Base-by-base conservation (phyloP, 176 grass and related monocot species). In the Zizania latifolia region DNA sequence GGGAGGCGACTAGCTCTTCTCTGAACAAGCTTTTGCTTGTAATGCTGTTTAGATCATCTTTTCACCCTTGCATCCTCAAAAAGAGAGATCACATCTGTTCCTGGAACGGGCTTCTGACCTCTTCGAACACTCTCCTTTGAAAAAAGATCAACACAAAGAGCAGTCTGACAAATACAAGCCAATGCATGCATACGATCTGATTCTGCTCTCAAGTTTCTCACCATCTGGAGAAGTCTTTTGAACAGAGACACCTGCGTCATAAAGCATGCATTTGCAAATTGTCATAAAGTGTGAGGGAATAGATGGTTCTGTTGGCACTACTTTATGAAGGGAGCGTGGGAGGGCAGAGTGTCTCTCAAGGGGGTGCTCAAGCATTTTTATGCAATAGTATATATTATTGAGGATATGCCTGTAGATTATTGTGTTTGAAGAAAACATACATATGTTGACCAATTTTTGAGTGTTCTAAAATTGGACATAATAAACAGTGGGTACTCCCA, bases 91-190 rank as follows among this genome's bases (percentile, higher is more conserved):
- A 97, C 88, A 80, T 97, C 90, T 8, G 90, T 97, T 80, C 94
- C 94, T 48, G 90, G 81, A 53, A 93, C 86, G 11, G 94, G 94
- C 35, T 97, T 97, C 56, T 97, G 90, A 26, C 94, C 90, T 89
- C 94, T 88, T 70, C 94, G 82, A 12, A 85, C 90, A 73, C 94
- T 97, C 80, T 93, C 94, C 81, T 97, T 97, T 51, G 90, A 90
- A 83, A 97, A 97, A 85, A 97, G 94, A 89, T 97, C 94, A 62
- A 97, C 94, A 85, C 94, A 93, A 58, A 97, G 90, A 23, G 94
- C 94, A 24, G 94, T 93, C 60, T 86, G 88, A 58, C 88, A 91
- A 84, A 97, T 97, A 56, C 94, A 97, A 46, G 94, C 94, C 73
- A 93, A 66, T 63, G 94, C 90, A 78, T 97, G 86, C 94, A 97